A percentile compares a stretch with the other conserved stretches of the same genome.
Conservation (phyloP, 2,329 filamentous ascomycete genomes). For the Grosmannia clavigera region DNA sequence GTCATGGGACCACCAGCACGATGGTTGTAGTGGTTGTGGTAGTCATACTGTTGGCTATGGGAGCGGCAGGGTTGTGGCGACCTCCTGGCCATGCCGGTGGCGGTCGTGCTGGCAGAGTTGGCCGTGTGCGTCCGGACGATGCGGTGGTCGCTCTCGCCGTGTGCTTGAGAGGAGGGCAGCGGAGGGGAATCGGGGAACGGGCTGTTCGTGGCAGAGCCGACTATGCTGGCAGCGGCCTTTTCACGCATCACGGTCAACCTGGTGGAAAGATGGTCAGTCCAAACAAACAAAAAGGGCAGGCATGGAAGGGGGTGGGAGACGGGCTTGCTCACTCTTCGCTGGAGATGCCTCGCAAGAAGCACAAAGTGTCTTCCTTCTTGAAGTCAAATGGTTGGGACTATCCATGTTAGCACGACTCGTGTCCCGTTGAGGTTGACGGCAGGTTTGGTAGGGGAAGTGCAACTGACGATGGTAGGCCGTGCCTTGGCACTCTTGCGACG, state of each 20-base stretch:
- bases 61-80: not conserved
- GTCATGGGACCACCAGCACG: constrained; percentile 2
- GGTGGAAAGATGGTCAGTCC: not conserved
- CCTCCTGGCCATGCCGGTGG: not conserved
- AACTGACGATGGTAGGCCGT: constrained; percentile 33
- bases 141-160: not conserved
- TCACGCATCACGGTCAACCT: constrained; percentile 12
- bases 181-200: constrained; percentile 6
- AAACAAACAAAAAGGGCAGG: not conserved
- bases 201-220: constrained; percentile 7
- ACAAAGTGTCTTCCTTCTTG: constrained; percentile 35
- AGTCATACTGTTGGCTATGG: not conserved
- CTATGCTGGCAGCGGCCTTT: constrained; percentile 12
- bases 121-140: not conserved
- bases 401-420: not conserved
- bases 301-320: not conserved
- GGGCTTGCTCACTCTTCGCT: constrained; percentile 41
- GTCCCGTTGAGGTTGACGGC: constrained; percentile 29
- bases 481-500: constrained; percentile 28
- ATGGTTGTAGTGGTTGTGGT: not conserved
- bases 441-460: not conserved
- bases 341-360: constrained; percentile 38
- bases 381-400: constrained; percentile 49
- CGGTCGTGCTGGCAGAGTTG: not conserved
- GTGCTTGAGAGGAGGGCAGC: not conserved